Conservation (phyloP, 1,284 basidiomycete species). For the Heterobasidion parviporum region DNA sequence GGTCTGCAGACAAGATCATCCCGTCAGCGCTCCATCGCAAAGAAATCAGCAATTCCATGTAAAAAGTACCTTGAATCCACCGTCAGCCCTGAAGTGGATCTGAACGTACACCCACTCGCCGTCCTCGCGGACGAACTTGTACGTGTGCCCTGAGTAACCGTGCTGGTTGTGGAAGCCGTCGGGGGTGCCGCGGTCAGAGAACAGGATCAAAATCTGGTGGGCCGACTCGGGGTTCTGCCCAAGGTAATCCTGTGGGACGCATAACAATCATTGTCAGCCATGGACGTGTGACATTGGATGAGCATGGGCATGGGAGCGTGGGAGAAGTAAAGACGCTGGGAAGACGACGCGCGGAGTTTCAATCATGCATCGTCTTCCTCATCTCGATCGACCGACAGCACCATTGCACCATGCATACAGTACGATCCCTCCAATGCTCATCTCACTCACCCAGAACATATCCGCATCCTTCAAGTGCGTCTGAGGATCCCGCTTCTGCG, state of each 20-base stretch:
- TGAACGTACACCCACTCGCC: conserved; percentile 81
- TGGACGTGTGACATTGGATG: neutral
- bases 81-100: conserved; percentile 70
- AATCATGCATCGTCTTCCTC: neutral
- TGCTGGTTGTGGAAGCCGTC: conserved; percentile 78
- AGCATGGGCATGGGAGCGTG: conserved; percentile 2
- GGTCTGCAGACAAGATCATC: conserved; percentile 30
- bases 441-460: conserved; percentile 54
- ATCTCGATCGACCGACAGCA: neutral
- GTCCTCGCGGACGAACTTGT: conserved; percentile 79
- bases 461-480: conserved; percentile 81
- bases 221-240: conserved; percentile 88
- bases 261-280: neutral
- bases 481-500: conserved; percentile 88
- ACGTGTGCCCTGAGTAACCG: conserved; percentile 91
- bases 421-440: conserved; percentile 19
- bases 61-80: conserved; percentile 51
- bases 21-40: neutral
- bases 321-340: neutral
- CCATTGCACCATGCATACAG: too few species aligned
- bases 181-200: conserved; percentile 89
- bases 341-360: neutral
- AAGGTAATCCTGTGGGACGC: conserved; percentile 66
- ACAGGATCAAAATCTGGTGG: conserved; percentile 86
- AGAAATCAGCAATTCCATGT: conserved; percentile 20